A percentile compares a stretch with the other conserved stretches of the same genome.
Evolutionary conservation across 768 basidiomycete genomes (phyloP).

Genomic region (Hygrophorus russula): DNA sequence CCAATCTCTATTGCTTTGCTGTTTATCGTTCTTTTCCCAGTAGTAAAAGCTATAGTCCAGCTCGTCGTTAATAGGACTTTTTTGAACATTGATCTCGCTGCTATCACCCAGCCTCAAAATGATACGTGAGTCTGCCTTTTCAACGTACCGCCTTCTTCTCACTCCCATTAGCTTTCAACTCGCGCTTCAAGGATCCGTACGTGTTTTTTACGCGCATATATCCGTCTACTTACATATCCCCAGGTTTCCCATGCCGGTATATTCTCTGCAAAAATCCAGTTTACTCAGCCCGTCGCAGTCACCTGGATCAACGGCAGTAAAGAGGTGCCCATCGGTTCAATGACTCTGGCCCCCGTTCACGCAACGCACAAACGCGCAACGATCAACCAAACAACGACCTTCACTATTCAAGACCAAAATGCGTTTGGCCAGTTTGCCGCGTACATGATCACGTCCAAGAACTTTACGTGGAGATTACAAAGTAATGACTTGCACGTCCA

Average conservation of each 20-base stretch:
- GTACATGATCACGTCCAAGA: conserved; percentile 51
- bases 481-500: conserved; percentile 49
- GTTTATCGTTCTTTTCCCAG: conserved; percentile 60
- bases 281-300: conserved; percentile 45
- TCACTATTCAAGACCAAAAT: conserved; percentile 41
- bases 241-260: conserved; percentile 60
- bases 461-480: conserved; percentile 57
- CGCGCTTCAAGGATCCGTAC: conserved; percentile 41
- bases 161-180: conserved; percentile 34
- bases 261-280: conserved; percentile 50
- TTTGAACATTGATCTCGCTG: conserved; percentile 40
- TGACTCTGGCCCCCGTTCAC: conserved; percentile 34
- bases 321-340: conserved; percentile 42
- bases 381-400: conserved; percentile 49
- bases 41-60: conserved; percentile 55
- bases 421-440: conserved; percentile 54
- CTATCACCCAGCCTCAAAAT: conserved; percentile 44
- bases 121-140: conserved; percentile 31
- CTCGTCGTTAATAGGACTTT: conserved; percentile 46
- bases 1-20: conserved; percentile 49
- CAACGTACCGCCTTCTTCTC: not conserved
- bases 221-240: not conserved
- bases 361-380: conserved; percentile 45
- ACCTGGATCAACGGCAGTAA: conserved; percentile 42
- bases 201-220: conserved; percentile 1